Conservation (phyloP, 805 yeast species). For the Pichia eremophila region DNA sequence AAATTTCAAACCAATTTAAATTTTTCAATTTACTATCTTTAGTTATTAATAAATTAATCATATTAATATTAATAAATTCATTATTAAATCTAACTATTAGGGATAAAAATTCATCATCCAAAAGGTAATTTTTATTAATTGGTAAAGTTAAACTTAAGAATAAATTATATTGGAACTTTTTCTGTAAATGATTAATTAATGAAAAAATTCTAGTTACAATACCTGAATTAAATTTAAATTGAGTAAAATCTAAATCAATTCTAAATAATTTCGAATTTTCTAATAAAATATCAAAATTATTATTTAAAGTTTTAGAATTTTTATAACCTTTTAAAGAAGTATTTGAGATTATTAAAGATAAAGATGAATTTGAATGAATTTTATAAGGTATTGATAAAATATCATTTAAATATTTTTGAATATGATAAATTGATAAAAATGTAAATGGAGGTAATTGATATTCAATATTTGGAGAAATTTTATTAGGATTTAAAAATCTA, state of each 20-base stretch:
- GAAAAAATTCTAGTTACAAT: background rate
- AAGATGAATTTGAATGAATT: conserved; percentile 1
- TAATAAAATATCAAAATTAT: conserved; percentile 5
- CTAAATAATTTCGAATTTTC: conserved; percentile 5
- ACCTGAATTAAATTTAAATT: conserved; percentile 2
- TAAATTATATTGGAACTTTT: conserved; percentile 3
- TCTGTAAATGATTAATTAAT: conserved; percentile 4
- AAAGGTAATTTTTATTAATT: background rate
- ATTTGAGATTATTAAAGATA: conserved; percentile 3
- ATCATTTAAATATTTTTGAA: conserved; percentile 5
- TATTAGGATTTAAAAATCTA: background rate
- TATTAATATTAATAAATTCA: conserved; percentile 4
- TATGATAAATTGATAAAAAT: conserved; percentile 2
- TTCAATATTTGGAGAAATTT: background rate
- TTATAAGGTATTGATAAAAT: background rate
- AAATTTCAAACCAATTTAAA: conserved; percentile 4
- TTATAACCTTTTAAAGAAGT: conserved; percentile 2
- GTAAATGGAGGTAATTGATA: conserved; percentile 7
- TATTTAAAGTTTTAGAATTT: background rate
- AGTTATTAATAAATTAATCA: conserved; percentile 4
- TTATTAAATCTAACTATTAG: background rate
- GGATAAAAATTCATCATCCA: background rate
- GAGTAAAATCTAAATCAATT: conserved; percentile 7
- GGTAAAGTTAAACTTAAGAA: conserved; percentile 6
- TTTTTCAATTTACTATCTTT: conserved; percentile 4